phyloP scores from a whole-genome alignment of 352 stramenopile species.

The Pythium aquatile region DNA sequence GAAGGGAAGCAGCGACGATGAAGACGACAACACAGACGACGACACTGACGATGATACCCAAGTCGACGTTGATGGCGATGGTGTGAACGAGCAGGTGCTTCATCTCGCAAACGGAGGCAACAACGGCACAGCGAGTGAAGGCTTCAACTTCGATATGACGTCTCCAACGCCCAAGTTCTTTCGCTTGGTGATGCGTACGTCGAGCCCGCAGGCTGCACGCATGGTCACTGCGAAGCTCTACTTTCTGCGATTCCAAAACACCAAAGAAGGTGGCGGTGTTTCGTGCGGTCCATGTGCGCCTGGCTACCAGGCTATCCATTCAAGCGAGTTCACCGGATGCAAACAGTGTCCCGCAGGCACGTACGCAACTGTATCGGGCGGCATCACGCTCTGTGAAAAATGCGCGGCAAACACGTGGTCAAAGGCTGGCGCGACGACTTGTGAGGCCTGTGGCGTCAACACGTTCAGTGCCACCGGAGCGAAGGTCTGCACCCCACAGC shows the following conservation, averaged over 20 bases:
- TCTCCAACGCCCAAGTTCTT: slow-evolving; percentile 47
- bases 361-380: slow-evolving; percentile 33
- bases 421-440: slow-evolving; percentile 41
- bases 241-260: slow-evolving; percentile 52
- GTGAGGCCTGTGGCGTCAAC: slow-evolving; percentile 58
- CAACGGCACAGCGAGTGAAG: slow-evolving; percentile 62
- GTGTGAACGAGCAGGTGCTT: slow-evolving; percentile 34
- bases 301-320: slow-evolving; percentile 46
- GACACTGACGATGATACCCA: slow-evolving; percentile 16
- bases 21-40: slow-evolving; percentile 20
- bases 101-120: slow-evolving; percentile 60
- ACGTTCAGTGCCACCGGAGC: slow-evolving; percentile 52
- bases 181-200: slow-evolving; percentile 54
- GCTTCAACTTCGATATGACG: slow-evolving; percentile 58
- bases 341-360: slow-evolving; percentile 62
- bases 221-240: slow-evolving; percentile 52
- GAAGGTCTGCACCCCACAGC: slow-evolving; percentile 43
- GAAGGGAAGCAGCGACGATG: slow-evolving; percentile 17
- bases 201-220: slow-evolving; percentile 38
- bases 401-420: slow-evolving; percentile 70
- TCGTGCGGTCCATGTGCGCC: slow-evolving; percentile 50
- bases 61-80: slow-evolving; percentile 30
- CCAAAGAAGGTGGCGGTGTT: slow-evolving; percentile 48
- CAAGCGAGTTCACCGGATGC: slow-evolving; percentile 38
- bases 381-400: slow-evolving; percentile 43